Evolutionary conservation across 495 filamentous ascomycete genomes (phyloP).

Genomic region (Xanthoparmelia taractica): DNA sequence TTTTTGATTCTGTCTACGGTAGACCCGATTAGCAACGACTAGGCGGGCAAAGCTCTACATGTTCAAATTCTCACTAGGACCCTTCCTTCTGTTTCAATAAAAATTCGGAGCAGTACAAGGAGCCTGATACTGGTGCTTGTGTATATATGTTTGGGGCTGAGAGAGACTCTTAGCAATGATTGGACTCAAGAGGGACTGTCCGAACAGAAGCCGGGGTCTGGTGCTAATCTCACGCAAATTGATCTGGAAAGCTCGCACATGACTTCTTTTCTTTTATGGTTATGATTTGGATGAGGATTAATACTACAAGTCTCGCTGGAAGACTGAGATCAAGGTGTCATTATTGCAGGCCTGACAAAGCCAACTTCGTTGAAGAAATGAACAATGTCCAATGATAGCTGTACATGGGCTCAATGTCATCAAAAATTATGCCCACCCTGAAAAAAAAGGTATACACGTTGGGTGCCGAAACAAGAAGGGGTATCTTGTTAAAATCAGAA

Average conservation of each 20-base stretch:
- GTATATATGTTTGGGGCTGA: not conserved
- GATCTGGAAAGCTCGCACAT: too few relatives aligned
- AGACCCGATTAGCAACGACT: too few relatives aligned
- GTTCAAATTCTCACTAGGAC: too few relatives aligned
- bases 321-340: not conserved
- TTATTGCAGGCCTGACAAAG: too few relatives aligned
- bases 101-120: not conserved
- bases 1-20: too few relatives aligned
- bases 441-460: not conserved
- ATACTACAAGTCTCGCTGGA: too few relatives aligned
- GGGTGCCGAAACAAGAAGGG: conserved; percentile 3
- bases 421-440: not conserved
- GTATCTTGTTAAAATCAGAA: not conserved
- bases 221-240: not conserved
- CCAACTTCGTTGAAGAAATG: not conserved
- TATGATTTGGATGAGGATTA: too few relatives aligned
- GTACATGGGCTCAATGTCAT: not conserved
- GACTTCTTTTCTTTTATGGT: too few relatives aligned
- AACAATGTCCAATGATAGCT: not conserved
- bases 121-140: not conserved
- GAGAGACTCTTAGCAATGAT: not conserved
- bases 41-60: too few relatives aligned
- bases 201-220: too few relatives aligned
- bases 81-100: not conserved
- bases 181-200: not conserved